Evolutionary conservation across 1,139 yeast species (phyloP).

Genomic region (Yamadazyma atmosphaerica): DNA sequence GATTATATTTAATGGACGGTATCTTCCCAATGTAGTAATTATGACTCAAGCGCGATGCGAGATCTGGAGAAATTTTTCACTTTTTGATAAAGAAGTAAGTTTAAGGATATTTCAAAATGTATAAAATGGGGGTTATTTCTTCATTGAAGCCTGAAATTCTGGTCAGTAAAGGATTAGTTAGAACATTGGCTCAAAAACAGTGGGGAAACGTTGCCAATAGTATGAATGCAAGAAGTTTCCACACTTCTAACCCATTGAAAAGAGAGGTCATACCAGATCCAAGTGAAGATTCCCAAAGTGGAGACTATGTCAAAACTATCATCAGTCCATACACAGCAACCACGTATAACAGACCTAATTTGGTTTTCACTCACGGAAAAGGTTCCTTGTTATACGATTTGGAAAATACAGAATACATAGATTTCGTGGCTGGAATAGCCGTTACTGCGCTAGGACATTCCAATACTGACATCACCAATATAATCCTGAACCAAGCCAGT

Average conservation of each 20-base stretch:
- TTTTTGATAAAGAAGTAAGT: too few relatives aligned
- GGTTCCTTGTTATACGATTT: conserved; percentile 78
- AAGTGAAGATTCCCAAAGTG: conserved; percentile 24
- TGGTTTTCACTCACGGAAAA: conserved; percentile 69
- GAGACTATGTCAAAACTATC: conserved; percentile 34
- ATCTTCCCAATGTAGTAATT: conserved; percentile 26
- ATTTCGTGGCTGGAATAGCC: conserved; percentile 94
- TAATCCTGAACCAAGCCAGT: conserved; percentile 68
- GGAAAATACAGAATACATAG: conserved; percentile 76
- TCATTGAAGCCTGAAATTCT: too few relatives aligned
- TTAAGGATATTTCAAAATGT: too few relatives aligned
- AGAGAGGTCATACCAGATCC: conserved; percentile 1
- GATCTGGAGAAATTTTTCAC: conserved; percentile 14
- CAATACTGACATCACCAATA: conserved; percentile 67
- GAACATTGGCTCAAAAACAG: neutral
- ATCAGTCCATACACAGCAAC: conserved; percentile 68
- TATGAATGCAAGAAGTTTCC: neutral
- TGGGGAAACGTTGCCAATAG: neutral
- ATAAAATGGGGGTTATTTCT: neutral
- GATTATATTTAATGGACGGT: too few relatives aligned
- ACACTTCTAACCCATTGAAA: neutral
- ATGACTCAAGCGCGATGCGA: conserved; percentile 42
- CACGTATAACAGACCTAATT: conserved; percentile 77
- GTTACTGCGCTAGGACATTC: conserved; percentile 94
- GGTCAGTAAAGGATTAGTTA: too few relatives aligned